Evolutionary conservation across 2,329 filamentous ascomycete genomes (phyloP).

Genomic region (Nectriaceae sp.): DNA sequence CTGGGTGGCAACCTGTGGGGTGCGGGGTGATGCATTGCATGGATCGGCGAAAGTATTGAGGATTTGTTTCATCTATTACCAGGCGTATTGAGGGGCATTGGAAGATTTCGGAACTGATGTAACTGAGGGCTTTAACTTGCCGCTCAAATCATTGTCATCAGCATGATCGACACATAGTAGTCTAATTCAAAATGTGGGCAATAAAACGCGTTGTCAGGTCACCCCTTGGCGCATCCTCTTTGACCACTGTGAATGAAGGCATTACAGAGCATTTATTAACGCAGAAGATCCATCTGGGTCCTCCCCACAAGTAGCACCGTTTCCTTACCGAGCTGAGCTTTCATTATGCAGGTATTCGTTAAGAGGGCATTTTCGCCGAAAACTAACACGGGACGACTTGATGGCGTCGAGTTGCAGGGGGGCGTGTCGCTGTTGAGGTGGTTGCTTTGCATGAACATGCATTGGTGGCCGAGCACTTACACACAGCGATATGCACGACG

Average conservation of each 20-base stretch:
- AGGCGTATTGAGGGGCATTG: neutral
- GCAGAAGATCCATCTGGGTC: neutral
- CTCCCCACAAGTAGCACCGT: neutral
- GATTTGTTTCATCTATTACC: neutral
- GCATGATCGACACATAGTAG: too few species aligned
- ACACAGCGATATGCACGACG: neutral
- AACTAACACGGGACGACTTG: too few species aligned
- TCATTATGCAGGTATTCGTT: neutral
- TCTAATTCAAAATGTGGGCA: too few species aligned
- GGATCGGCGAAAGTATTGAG: neutral
- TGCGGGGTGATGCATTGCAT: neutral
- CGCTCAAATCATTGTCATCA: neutral
- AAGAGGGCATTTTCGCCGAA: neutral
- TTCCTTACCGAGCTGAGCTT: neutral
- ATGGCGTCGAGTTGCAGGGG: too few species aligned
- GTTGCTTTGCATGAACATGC: neutral
- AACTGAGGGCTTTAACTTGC: neutral
- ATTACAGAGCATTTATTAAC: neutral
- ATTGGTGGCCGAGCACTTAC: neutral
- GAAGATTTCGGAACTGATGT: neutral
- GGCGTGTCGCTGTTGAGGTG: too few species aligned
- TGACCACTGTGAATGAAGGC: neutral
- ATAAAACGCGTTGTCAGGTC: too few species aligned
- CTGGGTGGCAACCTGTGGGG: neutral
- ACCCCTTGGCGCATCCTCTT: neutral